Percentiles rank a stretch among this genome's conserved stretches.
phyloP scores from a whole-genome alignment of 2,329 filamentous ascomycete species.

The Xylariales sp. region DNA sequence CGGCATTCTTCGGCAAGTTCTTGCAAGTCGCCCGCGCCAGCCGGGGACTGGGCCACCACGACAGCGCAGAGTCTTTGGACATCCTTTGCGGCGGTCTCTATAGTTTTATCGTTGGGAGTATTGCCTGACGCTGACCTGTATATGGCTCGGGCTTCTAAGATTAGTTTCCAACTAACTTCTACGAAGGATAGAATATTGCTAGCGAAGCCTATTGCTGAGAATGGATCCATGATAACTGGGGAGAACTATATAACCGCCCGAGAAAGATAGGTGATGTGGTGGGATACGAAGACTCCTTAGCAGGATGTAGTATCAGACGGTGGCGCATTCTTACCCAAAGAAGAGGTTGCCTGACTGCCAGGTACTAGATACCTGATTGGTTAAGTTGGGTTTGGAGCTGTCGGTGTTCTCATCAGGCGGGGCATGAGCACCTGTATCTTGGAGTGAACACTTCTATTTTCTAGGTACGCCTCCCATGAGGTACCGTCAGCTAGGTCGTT shows the following conservation, averaged over 20 bases:
- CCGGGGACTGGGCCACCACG: not conserved
- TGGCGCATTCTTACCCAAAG: not conserved
- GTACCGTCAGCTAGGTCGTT: too few species aligned
- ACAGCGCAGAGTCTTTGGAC: not conserved
- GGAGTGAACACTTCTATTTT: not conserved
- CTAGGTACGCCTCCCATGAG: too few species aligned
- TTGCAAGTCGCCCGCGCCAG: not conserved
- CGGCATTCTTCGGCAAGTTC: not conserved
- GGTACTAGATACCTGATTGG: not conserved
- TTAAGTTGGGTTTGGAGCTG: not conserved
- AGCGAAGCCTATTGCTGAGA: not conserved
- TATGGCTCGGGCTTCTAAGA: not conserved
- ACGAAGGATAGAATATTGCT: constrained; percentile 4
- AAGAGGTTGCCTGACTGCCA: not conserved
- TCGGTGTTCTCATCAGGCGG: not conserved
- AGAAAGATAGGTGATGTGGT: too few species aligned
- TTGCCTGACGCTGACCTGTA: not conserved
- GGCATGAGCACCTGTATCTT: not conserved
- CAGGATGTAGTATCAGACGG: not conserved
- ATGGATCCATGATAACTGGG: not conserved
- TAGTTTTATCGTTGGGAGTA: not conserved
- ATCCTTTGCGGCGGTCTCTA: constrained; percentile 2
- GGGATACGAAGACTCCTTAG: too few species aligned
- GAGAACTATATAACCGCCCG: too few species aligned
- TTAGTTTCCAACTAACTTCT: not conserved